A percentile compares a stretch with the other conserved stretches of the same genome.
phyloP scores from a whole-genome alignment of 371 early-diverging fungal species.

The Smittium mucronatum region DNA sequence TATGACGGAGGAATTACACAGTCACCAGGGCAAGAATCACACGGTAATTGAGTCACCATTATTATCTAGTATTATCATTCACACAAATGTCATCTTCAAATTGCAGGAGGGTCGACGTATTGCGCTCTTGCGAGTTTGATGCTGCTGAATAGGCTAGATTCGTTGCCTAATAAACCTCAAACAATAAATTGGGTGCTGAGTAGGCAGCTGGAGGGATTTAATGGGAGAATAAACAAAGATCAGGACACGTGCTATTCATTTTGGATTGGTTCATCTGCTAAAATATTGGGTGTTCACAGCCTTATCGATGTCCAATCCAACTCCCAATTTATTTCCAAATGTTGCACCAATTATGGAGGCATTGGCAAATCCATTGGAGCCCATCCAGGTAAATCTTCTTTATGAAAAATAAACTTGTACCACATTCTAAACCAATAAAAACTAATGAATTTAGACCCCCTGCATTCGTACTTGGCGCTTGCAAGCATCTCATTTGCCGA shows the following conservation, averaged over 20 bases:
- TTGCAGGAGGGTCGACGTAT: constrained; percentile 60
- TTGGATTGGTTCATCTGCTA: constrained; percentile 86
- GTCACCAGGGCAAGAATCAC: constrained; percentile 67
- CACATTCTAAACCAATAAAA: neutral
- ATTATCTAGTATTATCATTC: constrained; percentile 11
- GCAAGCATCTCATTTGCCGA: constrained; percentile 2
- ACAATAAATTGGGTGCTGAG: constrained; percentile 65
- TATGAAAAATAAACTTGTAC: neutral
- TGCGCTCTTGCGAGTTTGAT: constrained; percentile 81
- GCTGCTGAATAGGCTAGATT: constrained; percentile 45
- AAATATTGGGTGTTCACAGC: constrained; percentile 49
- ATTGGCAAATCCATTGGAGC: constrained; percentile 56
- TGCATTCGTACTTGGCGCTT: constrained; percentile 11
- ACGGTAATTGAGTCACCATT: constrained; percentile 47
- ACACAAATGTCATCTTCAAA: too few relatives aligned
- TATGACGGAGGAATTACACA: constrained; percentile 78
- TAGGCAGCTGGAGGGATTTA: constrained; percentile 74
- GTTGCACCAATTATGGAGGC: constrained; percentile 59
- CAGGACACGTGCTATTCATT: constrained; percentile 97
- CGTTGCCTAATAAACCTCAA: constrained; percentile 41
- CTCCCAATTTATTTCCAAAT: constrained; percentile 44
- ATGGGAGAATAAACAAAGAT: constrained; percentile 81
- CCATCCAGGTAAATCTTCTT: constrained; percentile 30
- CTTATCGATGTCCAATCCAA: constrained; percentile 44
- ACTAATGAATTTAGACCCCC: constrained; percentile 1